Percentiles rank a stretch among this genome's conserved stretches.
These are phyloP conservation scores for Plasmopara viticola DNA, from an alignment of 352 stramenopile species.

Conservation along the genomic window DNA sequence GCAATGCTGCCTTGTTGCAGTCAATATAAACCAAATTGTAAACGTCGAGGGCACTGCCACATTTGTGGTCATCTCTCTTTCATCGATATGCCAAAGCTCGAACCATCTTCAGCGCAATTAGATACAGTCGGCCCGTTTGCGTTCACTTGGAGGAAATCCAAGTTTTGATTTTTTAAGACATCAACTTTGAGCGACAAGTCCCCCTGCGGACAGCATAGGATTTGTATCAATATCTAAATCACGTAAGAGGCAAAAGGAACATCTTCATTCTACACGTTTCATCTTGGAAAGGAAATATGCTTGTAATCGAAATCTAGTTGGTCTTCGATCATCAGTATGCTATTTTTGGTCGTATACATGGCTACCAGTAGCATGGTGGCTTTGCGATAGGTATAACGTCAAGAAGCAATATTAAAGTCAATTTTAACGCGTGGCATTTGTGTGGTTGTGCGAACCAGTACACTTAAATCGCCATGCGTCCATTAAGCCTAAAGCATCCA, in stretches of 20 bases:
- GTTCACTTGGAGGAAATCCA: constrained; percentile 8
- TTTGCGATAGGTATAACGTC: constrained; percentile 6
- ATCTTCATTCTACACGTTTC: constrained; percentile 1
- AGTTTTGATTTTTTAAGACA: constrained; percentile 8
- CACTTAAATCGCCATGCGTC: constrained; percentile 13
- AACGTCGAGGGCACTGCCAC: background rate
- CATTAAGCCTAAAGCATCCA: constrained; percentile 7
- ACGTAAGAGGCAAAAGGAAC: constrained; percentile 1
- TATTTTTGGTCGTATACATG: constrained; percentile 11
- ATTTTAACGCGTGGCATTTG: constrained; percentile 5
- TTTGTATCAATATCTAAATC: background rate
- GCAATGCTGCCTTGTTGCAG: background rate
- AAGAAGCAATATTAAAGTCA: constrained; percentile 17
- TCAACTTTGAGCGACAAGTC: background rate
- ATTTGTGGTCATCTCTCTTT: background rate
- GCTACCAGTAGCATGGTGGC: constrained; percentile 1
- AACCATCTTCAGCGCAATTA: constrained; percentile 5
- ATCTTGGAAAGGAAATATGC: background rate
- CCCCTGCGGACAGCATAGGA: background rate
- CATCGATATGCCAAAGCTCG: constrained; percentile 3
- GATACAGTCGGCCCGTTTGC: constrained; percentile 12
- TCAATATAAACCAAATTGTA: constrained; percentile 2
- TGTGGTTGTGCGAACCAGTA: constrained; percentile 5
- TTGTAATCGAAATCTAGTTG: constrained; percentile 3
- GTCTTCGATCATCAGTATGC: constrained; percentile 16